Evolutionary conservation across 805 yeast genomes (phyloP).

Genomic region (Yarrowia sp.): DNA sequence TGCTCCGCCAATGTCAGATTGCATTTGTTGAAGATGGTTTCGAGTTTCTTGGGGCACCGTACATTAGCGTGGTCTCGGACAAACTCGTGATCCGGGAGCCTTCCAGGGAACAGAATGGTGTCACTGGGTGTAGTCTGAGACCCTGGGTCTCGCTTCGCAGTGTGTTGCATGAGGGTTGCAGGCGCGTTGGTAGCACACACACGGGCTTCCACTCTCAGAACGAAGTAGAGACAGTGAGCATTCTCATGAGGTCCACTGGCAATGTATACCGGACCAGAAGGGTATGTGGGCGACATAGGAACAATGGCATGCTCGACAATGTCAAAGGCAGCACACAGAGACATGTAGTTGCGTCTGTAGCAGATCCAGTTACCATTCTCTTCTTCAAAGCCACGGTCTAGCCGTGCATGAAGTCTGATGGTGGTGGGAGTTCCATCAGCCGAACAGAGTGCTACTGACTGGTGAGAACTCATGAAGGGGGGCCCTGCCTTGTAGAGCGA

Average conservation of each 20-base stretch:
- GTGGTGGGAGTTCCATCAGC: conserved; percentile 11
- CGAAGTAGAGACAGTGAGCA: conserved; percentile 18
- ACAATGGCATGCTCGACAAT: conserved; percentile 33
- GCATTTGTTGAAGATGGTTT: conserved; percentile 12
- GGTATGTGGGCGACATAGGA: neutral
- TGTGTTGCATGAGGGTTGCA: conserved; percentile 30
- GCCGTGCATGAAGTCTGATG: conserved; percentile 27
- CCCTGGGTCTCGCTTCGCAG: conserved; percentile 34
- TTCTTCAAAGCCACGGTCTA: conserved; percentile 38
- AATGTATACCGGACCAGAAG: conserved; percentile 24
- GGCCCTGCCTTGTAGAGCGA: conserved; percentile 35
- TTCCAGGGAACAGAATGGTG: conserved; percentile 17
- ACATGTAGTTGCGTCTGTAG: conserved; percentile 39
- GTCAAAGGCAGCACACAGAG: conserved; percentile 37
- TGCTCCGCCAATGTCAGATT: conserved; percentile 13
- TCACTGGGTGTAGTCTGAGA: conserved; percentile 23
- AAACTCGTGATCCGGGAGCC: conserved; percentile 22
- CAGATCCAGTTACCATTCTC: conserved; percentile 39
- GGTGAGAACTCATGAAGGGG: neutral
- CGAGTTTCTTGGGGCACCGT: conserved; percentile 21
- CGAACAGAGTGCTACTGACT: neutral
- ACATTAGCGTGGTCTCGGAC: conserved; percentile 30
- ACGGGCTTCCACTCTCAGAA: conserved; percentile 22
- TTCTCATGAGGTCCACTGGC: conserved; percentile 15
- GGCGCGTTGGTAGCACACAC: conserved; percentile 6